These are phyloP conservation scores for Blastocystis sp. DNA, from an alignment of 352 stramenopile genomes.

Conservation along the genomic window DNA sequence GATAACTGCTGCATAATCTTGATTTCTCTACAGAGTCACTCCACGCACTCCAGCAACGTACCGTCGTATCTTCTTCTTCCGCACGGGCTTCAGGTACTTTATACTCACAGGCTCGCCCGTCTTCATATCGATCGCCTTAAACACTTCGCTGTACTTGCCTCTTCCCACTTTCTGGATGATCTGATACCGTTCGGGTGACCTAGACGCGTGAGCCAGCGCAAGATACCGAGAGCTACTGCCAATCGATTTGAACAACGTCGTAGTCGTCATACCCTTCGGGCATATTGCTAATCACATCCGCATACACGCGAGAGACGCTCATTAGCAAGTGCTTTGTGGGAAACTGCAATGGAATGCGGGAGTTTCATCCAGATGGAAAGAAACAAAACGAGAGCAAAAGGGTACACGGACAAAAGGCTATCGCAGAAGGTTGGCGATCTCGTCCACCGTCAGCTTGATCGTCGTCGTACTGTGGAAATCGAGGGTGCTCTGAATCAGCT, in stretches of 20 bases:
- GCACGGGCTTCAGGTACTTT: constrained; percentile 99
- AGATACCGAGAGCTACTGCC: background rate
- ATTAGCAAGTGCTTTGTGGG: background rate
- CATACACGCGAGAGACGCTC: constrained; percentile 67
- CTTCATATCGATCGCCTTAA: constrained; percentile 93
- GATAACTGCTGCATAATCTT: constrained; percentile 99
- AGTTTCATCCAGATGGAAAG: no score
- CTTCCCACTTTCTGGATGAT: constrained; percentile 98
- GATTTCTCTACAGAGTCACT: constrained; percentile 83
- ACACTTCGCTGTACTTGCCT: constrained; percentile 98
- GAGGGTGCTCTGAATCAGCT: constrained; percentile 84
- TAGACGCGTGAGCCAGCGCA: background rate
- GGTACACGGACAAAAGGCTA: no score
- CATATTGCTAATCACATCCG: constrained; percentile 68
- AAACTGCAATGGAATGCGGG: no score
- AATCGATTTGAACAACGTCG: constrained; percentile 19
- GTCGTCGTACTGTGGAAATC: constrained; percentile 74
- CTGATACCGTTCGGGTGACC: constrained; percentile 84
- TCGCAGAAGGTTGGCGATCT: constrained; percentile 44
- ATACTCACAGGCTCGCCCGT: constrained; percentile 97
- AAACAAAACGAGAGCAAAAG: no score
- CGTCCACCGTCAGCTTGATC: constrained; percentile 68
- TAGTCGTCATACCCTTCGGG: constrained; percentile 65
- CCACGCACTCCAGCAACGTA: background rate
- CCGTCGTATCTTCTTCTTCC: constrained; percentile 98